phyloP scores from a whole-genome alignment of 441 rosid species.

The Adansonia madagascariensis region DNA sequence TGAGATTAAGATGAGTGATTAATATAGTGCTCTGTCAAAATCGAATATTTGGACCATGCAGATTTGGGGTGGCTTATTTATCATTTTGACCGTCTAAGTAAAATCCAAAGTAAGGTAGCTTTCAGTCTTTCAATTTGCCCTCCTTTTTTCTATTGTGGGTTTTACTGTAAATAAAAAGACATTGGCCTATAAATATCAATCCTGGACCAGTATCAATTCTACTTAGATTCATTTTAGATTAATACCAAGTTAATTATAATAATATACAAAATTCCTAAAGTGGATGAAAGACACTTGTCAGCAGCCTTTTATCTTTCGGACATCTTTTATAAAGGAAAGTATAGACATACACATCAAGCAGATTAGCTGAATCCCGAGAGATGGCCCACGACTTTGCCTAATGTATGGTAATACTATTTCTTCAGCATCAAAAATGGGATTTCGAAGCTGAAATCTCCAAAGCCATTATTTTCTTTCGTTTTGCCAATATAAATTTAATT shows the following conservation, averaged over 20 bases:
- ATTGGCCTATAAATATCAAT: not conserved
- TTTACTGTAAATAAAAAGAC: not conserved
- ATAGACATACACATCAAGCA: not conserved
- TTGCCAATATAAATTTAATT: too few relatives aligned
- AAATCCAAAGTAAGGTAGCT: constrained; percentile 19
- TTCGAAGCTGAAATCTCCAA: not conserved
- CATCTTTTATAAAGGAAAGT: not conserved
- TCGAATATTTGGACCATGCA: not conserved
- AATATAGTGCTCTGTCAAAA: not conserved
- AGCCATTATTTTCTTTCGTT: not conserved
- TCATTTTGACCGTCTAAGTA: not conserved
- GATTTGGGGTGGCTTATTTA: not conserved
- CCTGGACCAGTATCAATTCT: not conserved
- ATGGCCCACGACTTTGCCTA: not conserved
- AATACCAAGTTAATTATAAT: not conserved
- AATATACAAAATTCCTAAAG: not conserved
- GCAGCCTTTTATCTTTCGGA: not conserved
- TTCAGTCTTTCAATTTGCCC: constrained; percentile 1
- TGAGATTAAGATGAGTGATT: not conserved
- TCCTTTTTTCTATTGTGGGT: not conserved
- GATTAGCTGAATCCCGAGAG: not conserved
- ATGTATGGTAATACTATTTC: not conserved
- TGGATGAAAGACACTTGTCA: not conserved
- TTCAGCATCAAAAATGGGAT: not conserved
- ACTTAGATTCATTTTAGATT: not conserved